These are phyloP conservation scores for Nakazawaea populi DNA, from an alignment of 805 yeast species.

Conservation along the genomic window DNA sequence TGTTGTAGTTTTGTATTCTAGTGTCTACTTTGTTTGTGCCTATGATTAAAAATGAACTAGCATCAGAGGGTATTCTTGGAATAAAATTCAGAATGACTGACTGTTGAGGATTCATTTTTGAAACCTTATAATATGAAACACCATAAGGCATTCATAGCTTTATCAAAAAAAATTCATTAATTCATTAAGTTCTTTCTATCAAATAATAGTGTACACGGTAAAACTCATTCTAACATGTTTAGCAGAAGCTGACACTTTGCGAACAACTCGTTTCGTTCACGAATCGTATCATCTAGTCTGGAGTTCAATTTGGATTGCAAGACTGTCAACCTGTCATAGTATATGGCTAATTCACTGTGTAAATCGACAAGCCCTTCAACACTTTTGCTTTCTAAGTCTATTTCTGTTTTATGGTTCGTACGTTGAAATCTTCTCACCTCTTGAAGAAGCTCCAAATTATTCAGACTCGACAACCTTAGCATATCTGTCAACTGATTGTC, in stretches of 20 bases:
- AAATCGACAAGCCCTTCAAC: not conserved
- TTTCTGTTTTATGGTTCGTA: not conserved
- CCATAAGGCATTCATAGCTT: not conserved
- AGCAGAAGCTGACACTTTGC: conserved; percentile 6
- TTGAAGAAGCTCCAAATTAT: not conserved
- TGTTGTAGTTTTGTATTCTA: no score
- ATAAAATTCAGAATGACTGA: no score
- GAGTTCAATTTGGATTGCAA: not conserved
- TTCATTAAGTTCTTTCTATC: not conserved
- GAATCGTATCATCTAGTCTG: not conserved
- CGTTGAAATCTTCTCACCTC: not conserved
- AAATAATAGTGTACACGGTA: not conserved
- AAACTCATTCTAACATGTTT: not conserved
- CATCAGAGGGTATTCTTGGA: no score
- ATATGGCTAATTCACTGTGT: not conserved
- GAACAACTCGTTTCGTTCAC: conserved; percentile 3
- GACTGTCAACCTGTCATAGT: not conserved
- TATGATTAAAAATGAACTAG: no score
- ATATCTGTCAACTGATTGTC: not conserved
- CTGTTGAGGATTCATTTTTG: no score
- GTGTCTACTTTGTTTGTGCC: no score
- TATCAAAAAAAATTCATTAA: not conserved
- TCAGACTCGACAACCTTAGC: conserved; percentile 2
- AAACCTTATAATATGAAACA: not conserved
- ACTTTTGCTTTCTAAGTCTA: not conserved